Base-by-base conservation (phyloP, 1,284 basidiomycete genomes). In the Trichosporon sp. region DNA sequence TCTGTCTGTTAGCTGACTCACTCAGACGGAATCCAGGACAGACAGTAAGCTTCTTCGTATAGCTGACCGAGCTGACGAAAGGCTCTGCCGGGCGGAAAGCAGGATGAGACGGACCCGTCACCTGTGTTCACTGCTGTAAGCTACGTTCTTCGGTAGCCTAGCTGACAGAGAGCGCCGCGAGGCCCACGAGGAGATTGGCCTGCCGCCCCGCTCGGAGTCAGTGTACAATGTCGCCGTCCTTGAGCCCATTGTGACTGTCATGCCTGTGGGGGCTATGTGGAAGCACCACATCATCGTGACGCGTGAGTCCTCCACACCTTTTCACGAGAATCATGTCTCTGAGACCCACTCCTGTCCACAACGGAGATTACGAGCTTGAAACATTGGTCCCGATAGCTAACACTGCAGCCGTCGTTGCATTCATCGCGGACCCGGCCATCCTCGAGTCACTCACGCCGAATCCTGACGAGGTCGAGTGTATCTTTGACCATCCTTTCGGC, bases 21-120 rank as follows among this genome's bases (percentile, higher is more conserved):
- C 3, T 3, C 58, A 64, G 62, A n/a, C 57, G 66, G 7, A 68
- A 68, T 32, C 66, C 66, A 0, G 62, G 62, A 0, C 66, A 68
- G 36, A 68, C 66, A 1, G 66, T 64, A 19, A 58, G 57, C 29
- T 32, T 4, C 0, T 1, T 23, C 0, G 8, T 3, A 9, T 32
- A 11, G 4, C 25, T 6, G 7, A 11, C n/a, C n/a, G n/a, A 25
- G 33, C 67, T 70, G 58, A 69, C 59, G 11, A 3, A 56, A 79
- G 44, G 91, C 91, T 1, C 77, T 94, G 0, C 92, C 92, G 0
- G 92, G 92, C 29, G 92, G 91, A 7, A 91, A 89, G 74, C 84
- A 85, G 25, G 92, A 94, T 71, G 82, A 84, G 13, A 82, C 82
- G 2, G 91, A 95, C 75, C 72, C 72, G 1, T 84, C 85, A 71